phyloP scores from a whole-genome alignment of 2,329 filamentous ascomycete genomes.

The Albophoma yamanashiensis region DNA sequence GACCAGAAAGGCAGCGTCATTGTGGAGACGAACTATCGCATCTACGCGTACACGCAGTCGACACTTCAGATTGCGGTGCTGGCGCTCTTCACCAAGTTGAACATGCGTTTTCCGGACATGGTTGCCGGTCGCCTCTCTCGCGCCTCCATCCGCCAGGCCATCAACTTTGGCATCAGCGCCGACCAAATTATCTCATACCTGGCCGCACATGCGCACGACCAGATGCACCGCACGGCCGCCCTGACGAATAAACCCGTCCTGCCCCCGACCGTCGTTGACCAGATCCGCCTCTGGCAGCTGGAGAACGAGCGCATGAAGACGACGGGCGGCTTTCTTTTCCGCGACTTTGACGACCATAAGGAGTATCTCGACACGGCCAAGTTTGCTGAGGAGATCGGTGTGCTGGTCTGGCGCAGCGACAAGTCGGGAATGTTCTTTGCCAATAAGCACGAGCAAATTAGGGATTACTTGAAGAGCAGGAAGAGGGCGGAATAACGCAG shows the following conservation, averaged over 20 bases:
- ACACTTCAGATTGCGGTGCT: slow-evolving; percentile 92
- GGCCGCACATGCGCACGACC: slow-evolving; percentile 83
- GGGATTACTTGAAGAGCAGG: slow-evolving; percentile 62
- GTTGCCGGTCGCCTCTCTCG: slow-evolving; percentile 87
- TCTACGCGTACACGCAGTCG: slow-evolving; percentile 94
- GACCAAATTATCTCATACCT: slow-evolving; percentile 95
- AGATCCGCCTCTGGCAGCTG: slow-evolving; percentile 95
- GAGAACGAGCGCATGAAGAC: slow-evolving; percentile 91
- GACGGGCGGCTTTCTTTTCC: slow-evolving; percentile 75
- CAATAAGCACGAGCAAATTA: slow-evolving; percentile 79
- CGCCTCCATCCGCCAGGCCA: slow-evolving; percentile 76
- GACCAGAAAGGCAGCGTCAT: slow-evolving; percentile 74
- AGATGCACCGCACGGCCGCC: slow-evolving; percentile 64
- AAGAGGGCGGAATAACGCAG: slow-evolving; percentile 34
- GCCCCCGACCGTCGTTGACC: slow-evolving; percentile 91
- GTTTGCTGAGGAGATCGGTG: slow-evolving; percentile 85
- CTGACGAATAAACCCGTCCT: slow-evolving; percentile 58
- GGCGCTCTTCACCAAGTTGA: slow-evolving; percentile 76
- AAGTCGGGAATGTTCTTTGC: slow-evolving; percentile 80
- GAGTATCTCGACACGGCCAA: slow-evolving; percentile 62
- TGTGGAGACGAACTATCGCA: slow-evolving; percentile 92
- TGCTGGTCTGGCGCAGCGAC: slow-evolving; percentile 80
- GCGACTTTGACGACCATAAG: slow-evolving; percentile 64
- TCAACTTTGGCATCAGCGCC: slow-evolving; percentile 82
- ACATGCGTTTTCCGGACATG: slow-evolving; percentile 88